phyloP scores from a whole-genome alignment of 768 basidiomycete species.

The Suillus cothurnatus region DNA sequence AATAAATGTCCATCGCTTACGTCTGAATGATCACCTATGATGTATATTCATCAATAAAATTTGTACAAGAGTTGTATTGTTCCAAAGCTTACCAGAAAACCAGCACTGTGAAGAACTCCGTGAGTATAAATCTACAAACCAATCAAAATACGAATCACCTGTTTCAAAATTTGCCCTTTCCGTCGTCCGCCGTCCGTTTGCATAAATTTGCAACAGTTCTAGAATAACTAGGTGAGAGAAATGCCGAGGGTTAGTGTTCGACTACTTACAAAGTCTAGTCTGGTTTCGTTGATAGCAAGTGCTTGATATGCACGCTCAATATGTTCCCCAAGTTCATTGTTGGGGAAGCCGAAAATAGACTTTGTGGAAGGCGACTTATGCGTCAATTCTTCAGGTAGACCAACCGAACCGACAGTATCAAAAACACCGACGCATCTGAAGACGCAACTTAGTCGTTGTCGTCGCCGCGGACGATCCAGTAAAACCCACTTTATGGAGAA shows the following conservation, averaged over 20 bases:
- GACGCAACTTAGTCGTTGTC: constrained; percentile 6
- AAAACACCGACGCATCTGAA: constrained; percentile 70
- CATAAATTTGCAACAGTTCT: constrained; percentile 66
- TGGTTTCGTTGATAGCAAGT: constrained; percentile 65
- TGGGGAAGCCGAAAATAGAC: constrained; percentile 66
- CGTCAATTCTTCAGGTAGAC: constrained; percentile 67
- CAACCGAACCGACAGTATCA: constrained; percentile 76
- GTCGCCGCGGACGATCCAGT: not conserved
- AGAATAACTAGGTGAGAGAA: constrained; percentile 4
- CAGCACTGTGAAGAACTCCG: constrained; percentile 51
- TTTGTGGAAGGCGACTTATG: constrained; percentile 44
- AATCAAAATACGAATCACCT: constrained; percentile 41
- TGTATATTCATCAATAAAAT: constrained; percentile 10
- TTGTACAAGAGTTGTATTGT: not conserved
- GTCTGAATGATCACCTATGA: constrained; percentile 32
- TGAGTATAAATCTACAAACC: not conserved
- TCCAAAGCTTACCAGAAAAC: constrained; percentile 58
- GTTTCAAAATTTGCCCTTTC: constrained; percentile 62
- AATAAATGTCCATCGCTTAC: constrained; percentile 10
- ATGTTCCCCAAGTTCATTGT: constrained; percentile 60
- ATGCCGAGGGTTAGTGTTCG: not conserved
- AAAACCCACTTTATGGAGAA: constrained; percentile 64
- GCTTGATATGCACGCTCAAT: constrained; percentile 69
- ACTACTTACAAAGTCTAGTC: constrained; percentile 64
- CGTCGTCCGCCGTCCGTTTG: constrained; percentile 53